Evolutionary conservation across 2,329 filamentous ascomycete genomes (phyloP), one percentile per base, ranked within the genome.

Genomic region (Nothopassalora personata): DNA sequence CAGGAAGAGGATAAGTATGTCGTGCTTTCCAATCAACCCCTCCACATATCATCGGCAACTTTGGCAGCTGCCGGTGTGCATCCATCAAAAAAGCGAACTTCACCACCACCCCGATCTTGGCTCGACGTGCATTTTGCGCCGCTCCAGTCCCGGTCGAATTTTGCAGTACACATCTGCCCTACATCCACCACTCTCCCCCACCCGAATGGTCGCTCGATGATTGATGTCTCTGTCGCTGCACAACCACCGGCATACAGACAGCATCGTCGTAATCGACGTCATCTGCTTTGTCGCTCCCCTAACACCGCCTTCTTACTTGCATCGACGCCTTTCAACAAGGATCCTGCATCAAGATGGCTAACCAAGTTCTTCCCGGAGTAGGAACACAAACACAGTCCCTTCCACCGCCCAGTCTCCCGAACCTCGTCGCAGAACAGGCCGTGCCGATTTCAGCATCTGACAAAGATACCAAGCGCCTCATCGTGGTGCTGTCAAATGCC

Each of bases 401-500:
- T 61, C 94, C 94, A 60, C 92, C 93, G 56, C 94, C 94, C 19
- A 84, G 88, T 64, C 85, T 99, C 19, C 94, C 94, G 7, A 89
- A 93, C 73, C 85, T 99, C 54, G 91, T 96, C 50, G 93, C 94
- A 46, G 93, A 97, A 76, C 93, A 97, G 74, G 88, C 94, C 72
- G 82, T 86, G 11, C 87, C 93, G 28, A 96, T 99, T 65, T 79
- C 91, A 10, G 80, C 86, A 15, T 88, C 83, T 68, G 94, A 99
- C 77, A 97, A 96, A 77, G 89, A 96, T 75, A 89, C 90, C 13
- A 87, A 93, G 76, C 84, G 94, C 59, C 81, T 99, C 66, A 96
- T 99, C 66, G 94, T 99, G 56, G 92, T 99, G 45, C 84, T 99
- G 53, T 96, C 92, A 66, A 96, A 97, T 81, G 94, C 94, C 64